Conservation (phyloP, 2,329 filamentous ascomycete genomes). For the Drechslerella coelobrocha region DNA sequence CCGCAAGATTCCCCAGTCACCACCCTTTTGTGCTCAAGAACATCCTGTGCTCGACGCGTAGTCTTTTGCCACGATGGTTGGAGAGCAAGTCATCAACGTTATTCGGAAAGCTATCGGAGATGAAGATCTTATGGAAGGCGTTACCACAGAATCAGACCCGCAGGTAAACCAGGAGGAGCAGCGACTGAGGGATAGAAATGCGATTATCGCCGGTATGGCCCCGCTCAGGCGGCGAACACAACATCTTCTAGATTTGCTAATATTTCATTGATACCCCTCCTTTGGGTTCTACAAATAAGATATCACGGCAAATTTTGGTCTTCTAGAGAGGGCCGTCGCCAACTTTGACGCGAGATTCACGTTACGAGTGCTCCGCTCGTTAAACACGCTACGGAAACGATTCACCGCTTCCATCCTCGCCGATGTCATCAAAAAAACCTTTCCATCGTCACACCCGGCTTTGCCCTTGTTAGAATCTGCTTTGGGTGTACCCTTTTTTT, state of each 20-base stretch:
- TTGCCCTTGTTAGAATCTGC: constrained; percentile 74
- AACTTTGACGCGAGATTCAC: constrained; percentile 96
- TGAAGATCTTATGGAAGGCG: constrained; percentile 44
- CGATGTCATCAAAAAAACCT: constrained; percentile 81
- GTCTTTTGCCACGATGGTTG: constrained; percentile 27
- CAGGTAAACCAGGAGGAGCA: constrained; percentile 17
- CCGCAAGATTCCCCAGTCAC: no score
- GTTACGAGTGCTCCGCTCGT: constrained; percentile 88
- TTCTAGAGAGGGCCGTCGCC: constrained; percentile 88
- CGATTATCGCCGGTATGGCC: constrained; percentile 24
- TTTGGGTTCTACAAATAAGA: constrained; percentile 67
- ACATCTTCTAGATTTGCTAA: background rate
- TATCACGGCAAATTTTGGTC: constrained; percentile 90
- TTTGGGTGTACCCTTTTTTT: constrained; percentile 61
- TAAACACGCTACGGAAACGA: constrained; percentile 93
- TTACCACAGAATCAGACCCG: constrained; percentile 8
- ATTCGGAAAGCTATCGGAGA: constrained; percentile 46
- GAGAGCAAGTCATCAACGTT: constrained; percentile 47
- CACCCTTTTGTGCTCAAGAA: no score
- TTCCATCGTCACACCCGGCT: constrained; percentile 70
- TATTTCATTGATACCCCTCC: background rate
- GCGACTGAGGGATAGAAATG: constrained; percentile 21
- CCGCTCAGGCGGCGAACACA: background rate
- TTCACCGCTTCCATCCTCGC: constrained; percentile 81
- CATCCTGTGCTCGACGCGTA: background rate